These are phyloP conservation scores for Amanita pseudoporphyria DNA, from an alignment of 768 basidiomycete genomes.

Conservation along the genomic window DNA sequence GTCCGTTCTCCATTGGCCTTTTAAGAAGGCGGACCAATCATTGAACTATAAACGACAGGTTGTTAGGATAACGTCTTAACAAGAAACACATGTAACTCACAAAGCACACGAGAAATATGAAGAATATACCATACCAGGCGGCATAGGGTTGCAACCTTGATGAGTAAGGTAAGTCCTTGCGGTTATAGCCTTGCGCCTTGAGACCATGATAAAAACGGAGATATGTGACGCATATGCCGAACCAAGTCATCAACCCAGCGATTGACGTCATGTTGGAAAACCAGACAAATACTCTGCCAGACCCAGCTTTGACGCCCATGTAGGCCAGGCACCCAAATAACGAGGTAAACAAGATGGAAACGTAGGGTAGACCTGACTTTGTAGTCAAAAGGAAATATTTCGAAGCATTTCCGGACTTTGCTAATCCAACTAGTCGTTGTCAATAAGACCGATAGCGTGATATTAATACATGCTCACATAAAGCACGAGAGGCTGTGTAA, in stretches of 20 bases:
- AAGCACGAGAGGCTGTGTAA: conserved; percentile 79
- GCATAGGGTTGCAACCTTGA: conserved; percentile 64
- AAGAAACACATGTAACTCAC: conserved; percentile 32
- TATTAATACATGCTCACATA: conserved; percentile 43
- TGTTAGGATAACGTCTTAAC: not conserved
- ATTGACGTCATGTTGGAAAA: conserved; percentile 69
- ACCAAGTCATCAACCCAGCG: conserved; percentile 73
- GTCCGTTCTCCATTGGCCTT: conserved; percentile 36
- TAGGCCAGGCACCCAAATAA: conserved; percentile 67
- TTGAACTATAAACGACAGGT: conserved; percentile 24
- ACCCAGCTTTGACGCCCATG: conserved; percentile 63
- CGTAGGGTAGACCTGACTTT: conserved; percentile 66
- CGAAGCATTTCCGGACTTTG: conserved; percentile 74
- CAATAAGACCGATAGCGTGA: conserved; percentile 1
- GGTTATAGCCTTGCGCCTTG: conserved; percentile 70
- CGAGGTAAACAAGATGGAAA: conserved; percentile 60
- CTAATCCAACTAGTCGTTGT: conserved; percentile 59
- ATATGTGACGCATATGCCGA: conserved; percentile 67
- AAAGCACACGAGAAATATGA: conserved; percentile 44
- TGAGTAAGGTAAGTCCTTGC: conserved; percentile 60
- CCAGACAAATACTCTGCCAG: conserved; percentile 73
- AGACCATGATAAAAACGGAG: conserved; percentile 79
- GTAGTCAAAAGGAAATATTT: conserved; percentile 64
- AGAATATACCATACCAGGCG: conserved; percentile 45
- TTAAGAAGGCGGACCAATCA: conserved; percentile 33